Conservation (phyloP, 2,329 filamentous ascomycete species). For the Colletotrichum orbiculare region DNA sequence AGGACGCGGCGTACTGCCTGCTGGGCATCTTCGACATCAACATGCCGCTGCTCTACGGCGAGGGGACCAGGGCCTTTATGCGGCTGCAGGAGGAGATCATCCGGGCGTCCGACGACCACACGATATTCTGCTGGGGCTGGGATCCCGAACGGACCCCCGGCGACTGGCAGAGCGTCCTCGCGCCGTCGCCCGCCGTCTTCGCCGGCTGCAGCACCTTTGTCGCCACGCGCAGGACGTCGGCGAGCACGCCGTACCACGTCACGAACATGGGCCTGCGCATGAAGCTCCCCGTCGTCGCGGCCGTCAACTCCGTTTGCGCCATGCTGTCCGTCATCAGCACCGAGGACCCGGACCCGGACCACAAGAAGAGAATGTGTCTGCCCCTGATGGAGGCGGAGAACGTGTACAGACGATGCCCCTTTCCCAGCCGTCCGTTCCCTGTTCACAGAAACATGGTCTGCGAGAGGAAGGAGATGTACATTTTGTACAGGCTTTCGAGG, state of each 20-base stretch:
- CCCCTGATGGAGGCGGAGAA: slow-evolving; percentile 25
- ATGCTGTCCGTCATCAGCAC: slow-evolving; percentile 32
- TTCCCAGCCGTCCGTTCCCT: slow-evolving; percentile 18
- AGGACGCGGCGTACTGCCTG: slow-evolving; percentile 44
- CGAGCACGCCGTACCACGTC: slow-evolving; percentile 17
- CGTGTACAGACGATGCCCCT: slow-evolving; percentile 21
- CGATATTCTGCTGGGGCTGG: slow-evolving; percentile 36
- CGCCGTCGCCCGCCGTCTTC: slow-evolving; percentile 29
- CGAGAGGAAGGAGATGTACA: slow-evolving; percentile 18
- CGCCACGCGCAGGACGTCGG: slow-evolving; percentile 7
- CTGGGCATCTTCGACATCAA: slow-evolving; percentile 44
- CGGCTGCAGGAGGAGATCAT: slow-evolving; percentile 37
- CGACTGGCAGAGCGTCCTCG: slow-evolving; percentile 22
- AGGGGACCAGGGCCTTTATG: slow-evolving; percentile 40
- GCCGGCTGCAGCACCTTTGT: slow-evolving; percentile 12
- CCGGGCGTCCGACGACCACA: slow-evolving; percentile 16
- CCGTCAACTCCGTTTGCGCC: slow-evolving; percentile 24
- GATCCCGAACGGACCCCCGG: slow-evolving; percentile 23
- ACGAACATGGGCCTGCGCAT: slow-evolving; percentile 29
- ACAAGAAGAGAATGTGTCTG: slow-evolving; percentile 24
- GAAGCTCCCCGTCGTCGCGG: slow-evolving; percentile 21
- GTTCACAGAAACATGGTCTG: slow-evolving; percentile 17
- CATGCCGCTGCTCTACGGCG: slow-evolving; percentile 44
- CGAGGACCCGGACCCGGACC: slow-evolving; percentile 24
- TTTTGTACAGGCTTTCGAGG: slow-evolving; percentile 17